Evolutionary conservation across 768 basidiomycete genomes (phyloP), one percentile per base, ranked within the genome.

Genomic region (Galerina sulciceps): DNA sequence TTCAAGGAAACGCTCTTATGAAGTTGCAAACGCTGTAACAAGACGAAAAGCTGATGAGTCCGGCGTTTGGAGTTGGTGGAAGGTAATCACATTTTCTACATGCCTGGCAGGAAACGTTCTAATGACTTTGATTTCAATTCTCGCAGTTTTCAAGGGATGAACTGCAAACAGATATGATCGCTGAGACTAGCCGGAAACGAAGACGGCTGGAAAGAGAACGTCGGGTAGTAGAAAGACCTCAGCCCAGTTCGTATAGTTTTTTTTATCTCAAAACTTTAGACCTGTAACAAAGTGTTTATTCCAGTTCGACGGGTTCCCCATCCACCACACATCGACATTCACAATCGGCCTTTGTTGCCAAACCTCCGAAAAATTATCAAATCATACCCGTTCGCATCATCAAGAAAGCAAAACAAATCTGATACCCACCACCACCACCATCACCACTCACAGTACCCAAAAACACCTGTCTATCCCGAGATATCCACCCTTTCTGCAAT

Each of bases 11-110:
- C 85, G 89, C 48, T 76, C 81, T 10, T 87, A 87, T 53, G 90
- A 94, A 50, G 76, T 89, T 11, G 80, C 78, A 3, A 87, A 86
- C 64, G 81, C 86, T 3, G 76, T 76, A 38, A 87, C 84, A 62
- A 83, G 86, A 61, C 78, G 89, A 23, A 83, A 81, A 54, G 78
- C 85, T 4, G 90, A 94, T 53, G 93, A 94, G 61, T 76, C 84
- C 35, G 84, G 85, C 11, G 86, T 90, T 31, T 96, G 95, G 94
- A 87, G 87, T 60, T 91, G 89, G 83, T 98, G 96, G 96, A 88
- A 88, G 78, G 93, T 93, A 65, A 57, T 36, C 51, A 22, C n/a
- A 23, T 58, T 9, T 41, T 3, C 5, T 6, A 45, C 20, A 20
- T 41, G 13, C 23, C 9, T 40, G 26, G 47, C n/a, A 37, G 38